Evolutionary conservation across 2,329 filamentous ascomycete genomes (phyloP), one percentile per base, ranked within the genome.

Genomic region (Alternaria gansuensis): DNA sequence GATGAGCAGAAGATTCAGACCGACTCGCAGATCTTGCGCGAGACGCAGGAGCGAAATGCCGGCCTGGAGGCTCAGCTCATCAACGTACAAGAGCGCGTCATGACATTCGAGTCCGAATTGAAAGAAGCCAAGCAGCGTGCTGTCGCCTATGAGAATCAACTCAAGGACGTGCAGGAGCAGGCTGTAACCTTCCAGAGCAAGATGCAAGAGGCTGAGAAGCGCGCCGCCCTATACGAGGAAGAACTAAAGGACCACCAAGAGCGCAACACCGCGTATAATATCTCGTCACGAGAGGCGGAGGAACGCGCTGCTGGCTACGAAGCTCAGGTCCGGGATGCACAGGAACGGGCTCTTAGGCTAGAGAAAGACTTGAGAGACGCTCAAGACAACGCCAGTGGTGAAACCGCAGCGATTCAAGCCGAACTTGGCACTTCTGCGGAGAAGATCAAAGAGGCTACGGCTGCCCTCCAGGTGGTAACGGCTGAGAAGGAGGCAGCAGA

Each of bases 371-470:
- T 78, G 10, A 60, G 64, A 28, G 72, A 77, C 24, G 60, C 63
- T 3, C 62, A 64, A 36, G 75, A 80, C 28, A 71, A 78, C 21
- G 73, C 74, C 13, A 73, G 72, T 24, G 67, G 72, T 14, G 69
- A 74, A 57, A 73, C 63, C 14, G 71, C 70, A 45, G 74, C 76
- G 52, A 76, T 72, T 11, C 73, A 79, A 61, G 68, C 74, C n/a
- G 72, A 77, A 50, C 68, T 78, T 23, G 57, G 67, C 10, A 73
- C 76, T 29, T 71, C 75, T n/a, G 62, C 73, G 6, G 60, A 63
- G n/a, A 74, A 71, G 58, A 70, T 77, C 17, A 67, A 74, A 9
- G 66, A 74, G 51, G 50, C 68, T 26, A 67, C 64, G 21, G 51
- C 60, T 33, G 69, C 70, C 2, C 68, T 78, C 11, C 60, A 65